Evolutionary conservation across 2,329 filamentous ascomycete genomes (phyloP), one percentile per base, ranked within the genome.

Genomic region (Kalaharituber pfeilii): DNA sequence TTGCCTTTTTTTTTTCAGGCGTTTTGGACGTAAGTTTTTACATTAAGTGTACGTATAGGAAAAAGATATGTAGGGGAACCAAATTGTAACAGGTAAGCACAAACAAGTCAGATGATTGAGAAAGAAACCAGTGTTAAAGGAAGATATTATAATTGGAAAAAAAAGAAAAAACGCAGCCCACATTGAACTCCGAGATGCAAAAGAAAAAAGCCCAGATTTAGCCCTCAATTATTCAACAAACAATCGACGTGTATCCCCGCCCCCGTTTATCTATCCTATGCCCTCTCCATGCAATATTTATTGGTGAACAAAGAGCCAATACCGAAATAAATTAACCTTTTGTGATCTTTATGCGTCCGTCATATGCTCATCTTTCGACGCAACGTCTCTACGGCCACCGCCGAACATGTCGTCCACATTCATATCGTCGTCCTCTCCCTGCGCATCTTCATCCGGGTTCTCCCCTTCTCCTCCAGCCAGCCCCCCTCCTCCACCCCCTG

Each of bases 361-460:
- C 59, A 61, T 61, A 53, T 45, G 56, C 15, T 47, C 42, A 47
- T 47, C 42, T 25, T 47, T 47, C 42, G 15, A 15, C n/a, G 15
- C 42, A 2, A 2, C 42, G 25, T 47, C 15, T 13, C 42, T 22
- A 47, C 4, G 54, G 24, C 54, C 52, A 15, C 51, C 56, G 26
- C 53, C 53, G 53, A 61, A 60, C 25, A 59, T 42, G 50, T 61
- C 59, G 27, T 60, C 59, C 52, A 61, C 49, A 25, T 61, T 58
- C 71, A 73, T 73, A 52, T 52, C 28, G 28, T 53, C 50, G 13
- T 39, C 53, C 30, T 57, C 56, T 52, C 56, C 51, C 15, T 59
- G 57, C n/a, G 53, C 53, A 4, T 56, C 51, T 22, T 45, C 50
- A 9, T 54, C 60, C n/a, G n/a, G n/a, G n/a, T n/a, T n/a, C 15